Percentiles rank a stretch among this genome's conserved stretches.
Evolutionary conservation across 371 early-diverging fungal genomes (phyloP).

Genomic region (Conidiobolus incongruus): DNA sequence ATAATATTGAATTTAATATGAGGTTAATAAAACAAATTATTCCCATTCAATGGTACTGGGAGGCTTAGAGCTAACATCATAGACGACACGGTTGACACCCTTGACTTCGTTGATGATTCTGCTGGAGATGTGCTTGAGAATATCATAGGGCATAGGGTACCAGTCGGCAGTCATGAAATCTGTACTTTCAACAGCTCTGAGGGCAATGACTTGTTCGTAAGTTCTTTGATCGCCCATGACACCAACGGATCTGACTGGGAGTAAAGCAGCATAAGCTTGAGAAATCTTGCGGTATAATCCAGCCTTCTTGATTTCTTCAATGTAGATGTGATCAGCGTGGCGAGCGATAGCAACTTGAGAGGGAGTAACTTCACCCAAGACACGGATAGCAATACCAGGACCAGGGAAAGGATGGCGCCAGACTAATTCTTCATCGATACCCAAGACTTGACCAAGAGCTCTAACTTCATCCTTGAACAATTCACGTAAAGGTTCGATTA

Average conservation of each 20-base stretch:
- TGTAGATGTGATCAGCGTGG: slow-evolving; percentile 86
- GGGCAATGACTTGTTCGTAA: slow-evolving; percentile 92
- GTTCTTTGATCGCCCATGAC: slow-evolving; percentile 97
- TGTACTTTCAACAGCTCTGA: slow-evolving; percentile 85
- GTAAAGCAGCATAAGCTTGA: slow-evolving; percentile 89
- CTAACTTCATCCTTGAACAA: slow-evolving; percentile 98
- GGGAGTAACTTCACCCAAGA: slow-evolving; percentile 83
- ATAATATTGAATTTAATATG: no score
- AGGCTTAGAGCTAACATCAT: slow-evolving; percentile 87
- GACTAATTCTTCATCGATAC: slow-evolving; percentile 79
- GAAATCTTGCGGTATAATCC: slow-evolving; percentile 87
- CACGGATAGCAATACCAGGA: slow-evolving; percentile 93
- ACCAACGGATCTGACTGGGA: slow-evolving; percentile 88
- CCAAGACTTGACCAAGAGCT: slow-evolving; percentile 65
- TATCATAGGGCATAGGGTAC: slow-evolving; percentile 56
- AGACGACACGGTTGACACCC: slow-evolving; percentile 92
- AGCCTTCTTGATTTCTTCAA: slow-evolving; percentile 92
- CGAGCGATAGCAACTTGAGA: slow-evolving; percentile 84
- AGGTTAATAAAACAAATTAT: no score
- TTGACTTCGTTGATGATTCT: slow-evolving; percentile 94
- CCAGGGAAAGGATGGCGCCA: slow-evolving; percentile 99
- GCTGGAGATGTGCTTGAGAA: slow-evolving; percentile 73
- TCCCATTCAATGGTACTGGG: slow-evolving; percentile 93
- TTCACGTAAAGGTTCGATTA: slow-evolving; percentile 93
- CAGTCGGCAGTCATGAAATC: slow-evolving; percentile 98